Percentiles rank a stretch among this genome's conserved stretches.
These are phyloP conservation scores for Cyberlindnera mycetangii DNA, from an alignment of 805 yeast species.

Conservation along the genomic window DNA sequence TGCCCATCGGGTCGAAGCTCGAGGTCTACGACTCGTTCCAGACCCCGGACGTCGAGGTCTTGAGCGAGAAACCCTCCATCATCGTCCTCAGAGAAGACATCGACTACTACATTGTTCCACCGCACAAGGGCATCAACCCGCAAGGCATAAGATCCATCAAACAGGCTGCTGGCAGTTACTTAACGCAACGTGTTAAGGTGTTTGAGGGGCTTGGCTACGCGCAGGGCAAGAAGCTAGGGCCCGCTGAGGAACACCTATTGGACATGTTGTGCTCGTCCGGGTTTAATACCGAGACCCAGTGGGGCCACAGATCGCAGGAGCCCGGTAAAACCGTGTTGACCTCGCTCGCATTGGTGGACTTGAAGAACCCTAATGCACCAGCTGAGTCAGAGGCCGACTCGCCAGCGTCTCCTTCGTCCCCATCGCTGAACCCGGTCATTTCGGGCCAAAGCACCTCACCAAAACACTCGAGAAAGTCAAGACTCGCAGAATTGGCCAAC, in stretches of 20 bases:
- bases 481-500: constrained; percentile 61
- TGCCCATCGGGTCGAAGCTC: constrained; percentile 39
- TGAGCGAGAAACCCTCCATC: constrained; percentile 81
- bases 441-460: constrained; percentile 30
- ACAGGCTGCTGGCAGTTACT: constrained; percentile 64
- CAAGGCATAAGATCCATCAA: constrained; percentile 69
- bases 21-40: constrained; percentile 34
- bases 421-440: constrained; percentile 40
- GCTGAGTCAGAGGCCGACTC: constrained; percentile 17
- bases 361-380: constrained; percentile 35
- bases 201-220: constrained; percentile 78
- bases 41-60: constrained; percentile 57
- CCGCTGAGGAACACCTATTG: constrained; percentile 92
- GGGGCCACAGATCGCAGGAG: constrained; percentile 92
- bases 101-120: constrained; percentile 90
- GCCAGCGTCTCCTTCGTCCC: constrained; percentile 25
- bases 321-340: constrained; percentile 84
- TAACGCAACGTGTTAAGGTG: constrained; percentile 55
- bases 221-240: constrained; percentile 56
- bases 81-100: constrained; percentile 92
- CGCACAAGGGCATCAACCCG: constrained; percentile 48
- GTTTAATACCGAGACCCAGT: constrained; percentile 55
- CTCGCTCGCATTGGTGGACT: constrained; percentile 71
- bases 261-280: constrained; percentile 96
- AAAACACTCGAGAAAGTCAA: constrained; percentile 43